Evolutionary conservation across 495 filamentous ascomycete genomes (phyloP).

Genomic region (Podospora australis): DNA sequence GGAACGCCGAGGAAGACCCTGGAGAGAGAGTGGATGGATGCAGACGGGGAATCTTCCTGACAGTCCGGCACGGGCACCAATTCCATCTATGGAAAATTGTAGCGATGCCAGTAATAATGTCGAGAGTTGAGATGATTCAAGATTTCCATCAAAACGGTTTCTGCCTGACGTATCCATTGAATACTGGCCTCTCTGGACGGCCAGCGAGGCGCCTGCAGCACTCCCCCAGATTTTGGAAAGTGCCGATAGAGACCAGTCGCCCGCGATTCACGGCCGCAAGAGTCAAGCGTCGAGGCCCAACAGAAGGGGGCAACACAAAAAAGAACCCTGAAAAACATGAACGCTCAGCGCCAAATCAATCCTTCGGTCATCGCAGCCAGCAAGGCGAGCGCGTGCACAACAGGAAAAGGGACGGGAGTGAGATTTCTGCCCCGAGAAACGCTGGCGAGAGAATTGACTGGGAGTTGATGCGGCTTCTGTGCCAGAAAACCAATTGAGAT

Average conservation of each 20-base stretch:
- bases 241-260: neutral
- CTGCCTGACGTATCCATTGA: neutral
- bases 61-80: too few species aligned
- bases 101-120: constrained; percentile 4
- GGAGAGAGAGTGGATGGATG: neutral
- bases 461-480: constrained; percentile 31
- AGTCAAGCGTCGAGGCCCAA: neutral
- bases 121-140: too few species aligned
- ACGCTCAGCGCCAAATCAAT: constrained; percentile 10
- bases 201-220: constrained; percentile 11
- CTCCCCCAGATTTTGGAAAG: constrained; percentile 3
- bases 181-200: neutral
- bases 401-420: neutral
- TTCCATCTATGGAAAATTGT: neutral
- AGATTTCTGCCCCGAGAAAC: neutral
- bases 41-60: too few species aligned
- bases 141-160: too few species aligned
- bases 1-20: too few species aligned
- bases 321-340: neutral
- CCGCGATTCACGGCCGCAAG: neutral
- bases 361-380: too few species aligned
- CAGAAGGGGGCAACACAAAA: neutral
- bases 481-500: constrained; percentile 16
- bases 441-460: constrained; percentile 15
- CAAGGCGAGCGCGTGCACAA: neutral